Base-by-base conservation (phyloP, 495 filamentous ascomycete species). In the Acidiella bohemica region DNA sequence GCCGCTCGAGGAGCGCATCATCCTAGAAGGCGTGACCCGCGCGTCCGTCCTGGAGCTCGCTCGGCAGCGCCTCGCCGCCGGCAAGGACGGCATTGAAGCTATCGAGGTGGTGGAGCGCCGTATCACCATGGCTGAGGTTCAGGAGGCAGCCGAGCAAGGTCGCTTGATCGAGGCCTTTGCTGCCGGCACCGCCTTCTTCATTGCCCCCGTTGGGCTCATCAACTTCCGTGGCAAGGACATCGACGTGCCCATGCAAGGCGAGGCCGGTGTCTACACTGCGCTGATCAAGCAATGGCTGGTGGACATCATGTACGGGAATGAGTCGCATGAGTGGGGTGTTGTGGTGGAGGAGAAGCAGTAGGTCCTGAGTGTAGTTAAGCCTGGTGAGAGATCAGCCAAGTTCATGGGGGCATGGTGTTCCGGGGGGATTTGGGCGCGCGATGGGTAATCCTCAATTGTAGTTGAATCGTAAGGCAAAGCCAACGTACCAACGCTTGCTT, bases 181-280 rank as follows among this genome's bases (percentile, higher is more conserved):
- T 18, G 76, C 79, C 28, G 87, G 87, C 8, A 94, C 87, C 51
- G 87, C 87, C 70, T 90, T 71, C 67, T 94, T 93, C 57, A 73
- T 94, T 53, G 73, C 73, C 36, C 76, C 84, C 8, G 73, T 92
- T 26, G 72, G 70, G 8, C 62, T 70, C 20, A 85, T 93, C 54
- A 71, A 78, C 51, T 82, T 80, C 58, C 74, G 75, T 26, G 75
- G 76, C 11, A 61, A 67, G 44, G 77, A 87, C 51, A 66, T 90
- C 22, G 56, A 66, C 34, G 70, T 87, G 35, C 68, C 78, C 26
- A 73, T 76, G 60, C 66, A 55, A 16, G 69, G 59, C 11, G 66
- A 74, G 39, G 69, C 64, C 20, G 81, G 80, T 16, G 40, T 44
- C 1, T 84, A 84, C 59, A 77, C 83, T 2, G 58, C 64, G 29